A percentile compares a stretch with the other conserved stretches of the same genome.
These are phyloP conservation scores for Agastache rugosa DNA, from an alignment of 257 asterid genomes.

Conservation along the genomic window DNA sequence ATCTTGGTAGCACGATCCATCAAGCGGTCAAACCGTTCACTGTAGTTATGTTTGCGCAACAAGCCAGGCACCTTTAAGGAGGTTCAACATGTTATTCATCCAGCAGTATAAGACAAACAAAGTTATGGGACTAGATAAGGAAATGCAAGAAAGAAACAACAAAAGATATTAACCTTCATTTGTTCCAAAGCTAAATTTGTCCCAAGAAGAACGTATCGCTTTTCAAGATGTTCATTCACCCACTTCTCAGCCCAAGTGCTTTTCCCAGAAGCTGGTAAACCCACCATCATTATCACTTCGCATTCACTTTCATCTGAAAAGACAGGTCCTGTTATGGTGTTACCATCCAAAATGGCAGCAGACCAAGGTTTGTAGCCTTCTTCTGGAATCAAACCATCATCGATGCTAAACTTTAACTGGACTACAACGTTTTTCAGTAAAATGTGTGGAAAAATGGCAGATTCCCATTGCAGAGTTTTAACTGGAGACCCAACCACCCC, in stretches of 20 bases:
- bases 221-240: constrained; percentile 59
- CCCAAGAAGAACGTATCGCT: constrained; percentile 66
- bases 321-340: constrained; percentile 49
- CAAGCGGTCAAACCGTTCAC: constrained; percentile 48
- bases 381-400: constrained; percentile 54
- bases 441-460: constrained; percentile 67
- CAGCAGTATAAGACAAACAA: constrained; percentile 9
- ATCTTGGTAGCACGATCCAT: constrained; percentile 63
- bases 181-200: constrained; percentile 59
- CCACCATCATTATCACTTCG: constrained; percentile 69
- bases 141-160: not conserved
- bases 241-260: constrained; percentile 74
- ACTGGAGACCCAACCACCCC: constrained; percentile 47
- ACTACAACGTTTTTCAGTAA: constrained; percentile 62
- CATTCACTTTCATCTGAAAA: constrained; percentile 47
- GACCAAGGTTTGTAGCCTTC: constrained; percentile 67
- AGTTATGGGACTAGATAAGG: not conserved
- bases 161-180: constrained; percentile 55
- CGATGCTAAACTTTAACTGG: constrained; percentile 55
- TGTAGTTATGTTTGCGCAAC: constrained; percentile 46
- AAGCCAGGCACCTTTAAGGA: constrained; percentile 57
- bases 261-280: constrained; percentile 74
- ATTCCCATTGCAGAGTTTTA: constrained; percentile 42
- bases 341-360: constrained; percentile 53
- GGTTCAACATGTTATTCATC: not conserved